Conservation (phyloP, 208 protist species). For the Trichomonas vaginalis region DNA sequence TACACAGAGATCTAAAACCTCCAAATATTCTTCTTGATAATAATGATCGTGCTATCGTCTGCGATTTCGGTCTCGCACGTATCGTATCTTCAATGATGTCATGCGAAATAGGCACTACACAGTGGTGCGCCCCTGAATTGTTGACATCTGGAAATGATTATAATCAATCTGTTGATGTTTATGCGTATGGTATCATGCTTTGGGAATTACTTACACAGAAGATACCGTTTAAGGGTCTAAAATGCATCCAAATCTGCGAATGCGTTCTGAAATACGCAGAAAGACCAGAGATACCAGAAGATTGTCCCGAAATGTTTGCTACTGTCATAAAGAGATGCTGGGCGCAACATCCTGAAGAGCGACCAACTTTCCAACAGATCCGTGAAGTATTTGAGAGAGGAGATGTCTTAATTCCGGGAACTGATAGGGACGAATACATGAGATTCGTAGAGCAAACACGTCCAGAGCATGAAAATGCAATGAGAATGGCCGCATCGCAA, state of each 20-base stretch:
- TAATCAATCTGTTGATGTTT: not conserved
- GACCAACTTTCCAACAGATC: not conserved
- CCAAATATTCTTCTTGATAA: constrained; percentile 80
- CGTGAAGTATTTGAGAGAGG: not conserved
- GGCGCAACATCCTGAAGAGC: not conserved
- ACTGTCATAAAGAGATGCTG: not conserved
- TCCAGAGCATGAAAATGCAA: not conserved
- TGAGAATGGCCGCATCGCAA: not conserved
- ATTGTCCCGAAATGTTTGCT: not conserved
- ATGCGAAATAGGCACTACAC: not conserved
- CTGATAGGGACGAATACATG: not conserved
- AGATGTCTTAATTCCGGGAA: not conserved
- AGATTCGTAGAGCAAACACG: not conserved
- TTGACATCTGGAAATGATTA: not conserved
- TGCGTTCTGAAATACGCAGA: not conserved
- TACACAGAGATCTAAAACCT: constrained; percentile 83
- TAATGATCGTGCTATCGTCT: constrained; percentile 75
- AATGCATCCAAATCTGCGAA: not conserved
- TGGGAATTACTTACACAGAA: not conserved
- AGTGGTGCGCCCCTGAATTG: not conserved
- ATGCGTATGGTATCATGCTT: not conserved
- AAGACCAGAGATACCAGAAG: not conserved
- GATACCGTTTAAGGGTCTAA: not conserved
- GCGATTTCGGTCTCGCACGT: constrained; percentile 65
- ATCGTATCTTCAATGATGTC: not conserved